These are phyloP conservation scores for Penicillium goetzii DNA, from an alignment of 495 filamentous ascomycete genomes.

Conservation along the genomic window DNA sequence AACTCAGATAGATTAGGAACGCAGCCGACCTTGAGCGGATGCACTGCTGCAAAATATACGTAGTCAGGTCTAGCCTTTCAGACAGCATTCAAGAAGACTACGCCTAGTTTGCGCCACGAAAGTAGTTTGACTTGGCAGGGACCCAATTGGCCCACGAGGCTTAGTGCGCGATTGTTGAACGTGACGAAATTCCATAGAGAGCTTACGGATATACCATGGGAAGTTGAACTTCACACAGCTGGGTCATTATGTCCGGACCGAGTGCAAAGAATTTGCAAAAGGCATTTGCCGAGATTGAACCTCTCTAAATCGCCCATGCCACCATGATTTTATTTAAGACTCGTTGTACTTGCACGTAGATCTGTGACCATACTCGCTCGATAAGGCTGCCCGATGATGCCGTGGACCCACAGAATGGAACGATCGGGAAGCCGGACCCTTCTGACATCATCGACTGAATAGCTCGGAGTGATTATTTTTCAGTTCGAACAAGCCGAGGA, in stretches of 20 bases:
- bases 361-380: background rate
- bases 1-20: background rate
- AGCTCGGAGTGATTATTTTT: background rate
- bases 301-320: background rate
- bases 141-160: background rate
- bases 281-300: background rate
- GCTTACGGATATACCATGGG: too few relatives aligned
- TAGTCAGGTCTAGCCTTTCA: background rate
- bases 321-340: background rate
- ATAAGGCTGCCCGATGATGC: conserved; percentile 3
- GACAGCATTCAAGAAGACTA: background rate
- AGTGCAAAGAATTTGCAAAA: background rate
- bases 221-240: background rate
- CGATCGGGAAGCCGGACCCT: conserved; percentile 13
- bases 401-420: background rate
- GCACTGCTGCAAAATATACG: background rate
- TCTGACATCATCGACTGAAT: conserved; percentile 20
- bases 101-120: background rate
- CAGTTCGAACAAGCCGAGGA: conserved; percentile 3
- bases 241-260: background rate
- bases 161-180: background rate
- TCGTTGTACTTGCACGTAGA: background rate
- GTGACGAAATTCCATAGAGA: background rate
- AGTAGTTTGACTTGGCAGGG: background rate
- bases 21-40: background rate